Base-by-base conservation (phyloP, 1,139 yeast genomes). In the Tardiomyces depauwii region DNA sequence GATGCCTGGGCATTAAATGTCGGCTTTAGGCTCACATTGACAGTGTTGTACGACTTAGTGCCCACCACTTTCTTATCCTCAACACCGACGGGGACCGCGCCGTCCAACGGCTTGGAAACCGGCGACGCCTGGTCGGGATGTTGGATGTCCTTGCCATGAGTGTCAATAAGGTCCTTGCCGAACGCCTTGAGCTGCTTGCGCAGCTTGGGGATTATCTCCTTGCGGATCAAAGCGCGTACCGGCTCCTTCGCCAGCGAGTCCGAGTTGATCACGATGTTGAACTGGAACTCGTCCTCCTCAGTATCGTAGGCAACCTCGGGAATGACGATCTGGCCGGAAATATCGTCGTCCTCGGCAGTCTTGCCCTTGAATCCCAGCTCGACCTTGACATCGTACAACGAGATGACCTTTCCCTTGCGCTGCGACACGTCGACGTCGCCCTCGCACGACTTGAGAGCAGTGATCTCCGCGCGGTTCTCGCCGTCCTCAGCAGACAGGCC, bases 251-350 rank as follows among this genome's bases (percentile, higher is more conserved):
- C 73, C 32, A 71, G 67, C 50, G 73, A 68, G 43, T 71, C 74
- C 33, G 63, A 61, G 40, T 68, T 70, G 39, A 85, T 71, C 28
- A 81, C 73, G 48, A 87, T 73, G 45, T 81, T 82, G 61, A 91
- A 91, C 61, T 85, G 95, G 58, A 82, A 82, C 54, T 88, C 96
- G 52, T 82, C 89, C 33, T 69, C 74, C 45, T 82, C 91, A 16
- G 95, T 78, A 64, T 91, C 98, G 63, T 89, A 91, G n/a, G 96
- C 93, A 52, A 93, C 76, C 63, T 93, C 98, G 2, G 98, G 99
- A 42, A 91, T 67, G 3, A 79, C 75, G 50, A 91, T 80, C 16
- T 82, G 73, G 12, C 98, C 99, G 5, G 64, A 47, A 25, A 62
- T 64, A 45, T 69, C 72, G 11, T 62, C 61, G 10, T 61, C 68